phyloP scores from a whole-genome alignment of 2,329 filamentous ascomycete genomes.

The Sporothrix sp. region DNA sequence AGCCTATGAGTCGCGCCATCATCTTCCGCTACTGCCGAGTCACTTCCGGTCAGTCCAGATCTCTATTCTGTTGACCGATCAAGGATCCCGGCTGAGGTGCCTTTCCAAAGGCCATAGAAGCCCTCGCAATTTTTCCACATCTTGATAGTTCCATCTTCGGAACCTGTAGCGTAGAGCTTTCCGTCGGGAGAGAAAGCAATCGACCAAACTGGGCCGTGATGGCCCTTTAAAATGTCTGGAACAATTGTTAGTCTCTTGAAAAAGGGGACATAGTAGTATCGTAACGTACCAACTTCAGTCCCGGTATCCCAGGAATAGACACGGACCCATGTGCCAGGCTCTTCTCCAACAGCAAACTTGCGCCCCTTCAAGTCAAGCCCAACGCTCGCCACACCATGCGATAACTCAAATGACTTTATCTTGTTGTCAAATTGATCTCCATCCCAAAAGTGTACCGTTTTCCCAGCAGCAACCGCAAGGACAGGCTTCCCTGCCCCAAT shows the following conservation, averaged over 20 bases:
- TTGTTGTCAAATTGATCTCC: slow-evolving; percentile 57
- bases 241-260: background rate
- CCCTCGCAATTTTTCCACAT: slow-evolving; percentile 66
- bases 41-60: slow-evolving; percentile 13
- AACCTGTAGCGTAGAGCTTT: slow-evolving; percentile 91
- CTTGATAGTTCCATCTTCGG: slow-evolving; percentile 96
- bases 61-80: slow-evolving; percentile 32
- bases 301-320: slow-evolving; percentile 84
- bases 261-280: background rate
- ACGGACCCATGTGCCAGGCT: slow-evolving; percentile 91
- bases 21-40: background rate
- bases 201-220: slow-evolving; percentile 96
- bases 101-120: slow-evolving; percentile 54
- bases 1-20: background rate
- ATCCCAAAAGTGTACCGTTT: slow-evolving; percentile 86
- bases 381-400: slow-evolving; percentile 83
- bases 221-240: slow-evolving; percentile 83
- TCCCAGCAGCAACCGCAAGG: slow-evolving; percentile 85
- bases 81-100: slow-evolving; percentile 25
- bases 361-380: slow-evolving; percentile 72
- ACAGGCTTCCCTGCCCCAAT: slow-evolving; percentile 61
- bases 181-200: slow-evolving; percentile 90
- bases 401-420: slow-evolving; percentile 70
- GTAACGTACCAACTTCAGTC: slow-evolving; percentile 57
- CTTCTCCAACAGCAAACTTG: slow-evolving; percentile 82